Evolutionary conservation across 1,284 basidiomycete genomes (phyloP), one percentile per base, ranked within the genome.

Genomic region (Cryptococcus amylolentus): DNA sequence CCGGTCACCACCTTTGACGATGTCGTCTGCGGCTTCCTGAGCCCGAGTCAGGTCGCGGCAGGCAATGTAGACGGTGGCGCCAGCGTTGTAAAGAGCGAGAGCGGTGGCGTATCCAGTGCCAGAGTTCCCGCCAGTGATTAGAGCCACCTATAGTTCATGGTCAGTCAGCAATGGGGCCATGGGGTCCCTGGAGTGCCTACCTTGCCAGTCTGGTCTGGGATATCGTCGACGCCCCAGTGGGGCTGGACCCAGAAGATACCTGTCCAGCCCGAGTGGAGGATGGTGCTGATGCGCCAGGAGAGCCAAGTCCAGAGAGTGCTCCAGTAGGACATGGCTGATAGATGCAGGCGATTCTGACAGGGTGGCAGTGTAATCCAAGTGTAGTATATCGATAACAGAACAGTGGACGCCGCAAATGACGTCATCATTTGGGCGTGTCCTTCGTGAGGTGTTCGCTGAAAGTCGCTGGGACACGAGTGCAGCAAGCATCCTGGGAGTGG

Each of bases 121-220:
- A 23, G 55, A 56, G 55, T 76, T 75, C 6, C 66, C 75, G 31
- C 75, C 76, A 0, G 74, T 79, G 52, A 77, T 69, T 31, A 77
- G 55, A 18, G 70, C 57, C 51, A 76, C 69, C 66, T 77, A 44
- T 18, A 13, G 40, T 14, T 8, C 9, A 42, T 5, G 3, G 13
- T 41, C 6, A 18, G 26, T 42, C 18, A 52, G 51, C 20, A 1
- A 13, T 20, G 7, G 27, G 26, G 4, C 2, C n/a, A 5, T 23
- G 23, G 26, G 18, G 23, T 14, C 23, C 49, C 18, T 56, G 52
- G 13, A 28, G 7, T 18, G 13, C 68, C 55, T 43, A 83, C 74
- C 68, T 78, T 77, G 64, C 80, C 80, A 3, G 75, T 70, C 61
- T 85, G 79, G 64, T 84, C 81, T 0, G 82, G 82, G 4, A 87